A percentile compares a stretch with the other conserved stretches of the same genome.
phyloP scores from a whole-genome alignment of 208 protist genomes.

The Angomonas ambiguus region DNA sequence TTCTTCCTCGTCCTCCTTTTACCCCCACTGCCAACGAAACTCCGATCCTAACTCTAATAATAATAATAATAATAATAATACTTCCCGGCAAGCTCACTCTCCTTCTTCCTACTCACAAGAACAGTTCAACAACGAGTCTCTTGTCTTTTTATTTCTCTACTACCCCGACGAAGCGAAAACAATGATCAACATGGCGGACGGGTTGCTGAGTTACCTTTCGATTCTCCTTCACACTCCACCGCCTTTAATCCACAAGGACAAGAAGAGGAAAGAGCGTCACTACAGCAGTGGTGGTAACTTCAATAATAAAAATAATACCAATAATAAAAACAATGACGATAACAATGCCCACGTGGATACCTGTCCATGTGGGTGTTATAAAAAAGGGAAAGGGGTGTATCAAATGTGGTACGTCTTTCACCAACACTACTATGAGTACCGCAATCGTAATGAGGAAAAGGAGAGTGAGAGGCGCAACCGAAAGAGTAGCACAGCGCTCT shows the following conservation, averaged over 20 bases:
- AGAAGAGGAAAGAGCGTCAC: too few species aligned
- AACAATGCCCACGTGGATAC: too few species aligned
- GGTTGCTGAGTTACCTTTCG: not conserved
- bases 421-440: not conserved
- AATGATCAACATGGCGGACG: not conserved
- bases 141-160: not conserved
- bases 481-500: too few species aligned
- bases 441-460: not conserved
- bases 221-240: not conserved
- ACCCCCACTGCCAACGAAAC: too few species aligned
- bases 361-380: not conserved
- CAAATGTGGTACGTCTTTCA: not conserved
- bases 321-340: too few species aligned
- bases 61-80: too few species aligned
- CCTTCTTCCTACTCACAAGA: not conserved
- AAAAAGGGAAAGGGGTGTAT: not conserved
- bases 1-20: too few species aligned
- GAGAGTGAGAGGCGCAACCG: not conserved
- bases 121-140: not conserved
- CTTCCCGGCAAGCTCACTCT: too few species aligned
- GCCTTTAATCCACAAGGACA: not conserved
- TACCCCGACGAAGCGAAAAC: not conserved
- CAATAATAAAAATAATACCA: too few species aligned
- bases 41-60: too few species aligned
- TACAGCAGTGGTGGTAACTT: too few species aligned